Conservation (phyloP, 768 basidiomycete species). For the Termitomyces sp. region DNA sequence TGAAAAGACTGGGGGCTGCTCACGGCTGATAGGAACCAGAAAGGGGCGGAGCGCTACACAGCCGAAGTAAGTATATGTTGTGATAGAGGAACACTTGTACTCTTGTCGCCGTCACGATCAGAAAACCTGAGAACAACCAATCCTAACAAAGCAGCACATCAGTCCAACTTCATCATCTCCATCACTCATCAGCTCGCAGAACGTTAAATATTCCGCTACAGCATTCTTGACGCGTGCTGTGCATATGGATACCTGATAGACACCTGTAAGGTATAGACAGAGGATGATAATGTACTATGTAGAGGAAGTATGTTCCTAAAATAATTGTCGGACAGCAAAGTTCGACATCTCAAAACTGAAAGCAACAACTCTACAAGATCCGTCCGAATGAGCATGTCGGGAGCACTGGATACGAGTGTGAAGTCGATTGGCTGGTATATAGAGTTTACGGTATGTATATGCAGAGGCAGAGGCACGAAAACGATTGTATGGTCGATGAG, state of each 20-base stretch:
- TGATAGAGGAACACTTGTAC: constrained; percentile 11
- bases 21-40: not conserved
- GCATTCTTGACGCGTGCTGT: constrained; percentile 13
- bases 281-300: constrained; percentile 14
- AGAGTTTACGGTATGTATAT: constrained; percentile 27
- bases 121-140: constrained; percentile 19
- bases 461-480: constrained; percentile 10
- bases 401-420: constrained; percentile 20
- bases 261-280: constrained; percentile 2
- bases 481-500: not conserved
- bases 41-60: not conserved
- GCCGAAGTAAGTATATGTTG: constrained; percentile 8
- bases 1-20: not conserved
- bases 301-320: constrained; percentile 6
- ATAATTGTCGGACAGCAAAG: not conserved
- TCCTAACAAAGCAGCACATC: constrained; percentile 19
- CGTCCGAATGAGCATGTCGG: constrained; percentile 10
- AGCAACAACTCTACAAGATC: constrained; percentile 6
- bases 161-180: constrained; percentile 2
- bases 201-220: constrained; percentile 8
- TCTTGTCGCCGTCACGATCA: constrained; percentile 20
- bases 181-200: constrained; percentile 12
- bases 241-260: constrained; percentile 16
- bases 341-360: constrained; percentile 3
- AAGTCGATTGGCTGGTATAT: constrained; percentile 18